Conservation (phyloP, 2,329 filamentous ascomycete species). For the Gaeumannomyces sp. region DNA sequence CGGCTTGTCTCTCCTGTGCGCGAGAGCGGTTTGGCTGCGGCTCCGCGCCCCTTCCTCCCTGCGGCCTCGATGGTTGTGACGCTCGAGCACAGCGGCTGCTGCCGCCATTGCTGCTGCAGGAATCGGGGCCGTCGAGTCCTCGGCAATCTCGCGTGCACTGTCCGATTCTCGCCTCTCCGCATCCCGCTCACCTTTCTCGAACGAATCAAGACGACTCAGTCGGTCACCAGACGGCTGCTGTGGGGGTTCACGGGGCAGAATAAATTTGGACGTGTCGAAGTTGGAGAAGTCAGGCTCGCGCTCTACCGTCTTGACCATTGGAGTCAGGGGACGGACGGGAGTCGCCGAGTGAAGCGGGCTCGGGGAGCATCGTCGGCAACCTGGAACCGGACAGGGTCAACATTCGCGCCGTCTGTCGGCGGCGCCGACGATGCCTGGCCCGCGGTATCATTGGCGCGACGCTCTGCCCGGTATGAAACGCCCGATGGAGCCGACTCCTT, state of each 20-base stretch:
- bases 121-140: constrained; percentile 42
- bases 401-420: constrained; percentile 13
- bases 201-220: constrained; percentile 44
- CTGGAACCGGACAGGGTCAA: constrained; percentile 56
- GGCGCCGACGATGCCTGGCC: constrained; percentile 17
- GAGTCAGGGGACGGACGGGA: constrained; percentile 39
- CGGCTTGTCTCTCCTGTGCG: constrained; percentile 11
- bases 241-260: not conserved
- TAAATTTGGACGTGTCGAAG: constrained; percentile 16
- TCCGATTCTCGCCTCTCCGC: constrained; percentile 25
- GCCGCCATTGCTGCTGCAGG: constrained; percentile 38
- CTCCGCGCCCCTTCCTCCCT: constrained; percentile 24
- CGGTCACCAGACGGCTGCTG: constrained; percentile 24
- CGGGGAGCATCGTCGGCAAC: constrained; percentile 45
- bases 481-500: constrained; percentile 15
- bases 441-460: not conserved
- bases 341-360: constrained; percentile 35
- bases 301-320: constrained; percentile 46
- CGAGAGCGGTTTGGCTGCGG: constrained; percentile 21
- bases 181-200: constrained; percentile 42
- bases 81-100: constrained; percentile 34
- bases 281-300: constrained; percentile 45
- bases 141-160: constrained; percentile 37
- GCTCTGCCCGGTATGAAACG: constrained; percentile 12
- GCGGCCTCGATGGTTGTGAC: constrained; percentile 23